These are phyloP conservation scores for Herpetomonas samuelpessoai DNA, from an alignment of 208 protist species.

Conservation along the genomic window DNA sequence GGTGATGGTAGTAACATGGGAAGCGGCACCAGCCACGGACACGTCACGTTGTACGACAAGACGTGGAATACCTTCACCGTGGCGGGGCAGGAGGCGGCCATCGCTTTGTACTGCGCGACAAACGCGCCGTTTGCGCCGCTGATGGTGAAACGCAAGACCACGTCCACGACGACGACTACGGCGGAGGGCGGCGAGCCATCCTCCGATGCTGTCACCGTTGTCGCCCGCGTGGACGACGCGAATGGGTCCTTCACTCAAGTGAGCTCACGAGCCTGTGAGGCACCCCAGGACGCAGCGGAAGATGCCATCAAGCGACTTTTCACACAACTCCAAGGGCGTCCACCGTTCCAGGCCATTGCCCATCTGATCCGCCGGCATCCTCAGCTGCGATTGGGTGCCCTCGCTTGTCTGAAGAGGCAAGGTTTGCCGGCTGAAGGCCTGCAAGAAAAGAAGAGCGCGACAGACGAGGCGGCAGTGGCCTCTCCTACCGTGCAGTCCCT, in stretches of 20 bases:
- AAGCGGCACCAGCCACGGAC: not conserved
- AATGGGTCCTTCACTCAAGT: conserved; percentile 4
- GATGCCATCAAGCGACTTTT: conserved; percentile 6
- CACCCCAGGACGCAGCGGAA: not conserved
- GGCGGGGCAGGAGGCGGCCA: conserved; percentile 10
- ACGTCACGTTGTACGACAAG: not conserved
- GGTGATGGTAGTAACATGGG: too few species aligned
- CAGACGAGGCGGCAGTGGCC: too few species aligned
- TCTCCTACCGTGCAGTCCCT: too few species aligned
- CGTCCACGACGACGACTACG: not conserved
- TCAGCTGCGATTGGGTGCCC: not conserved
- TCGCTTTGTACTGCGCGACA: conserved; percentile 9
- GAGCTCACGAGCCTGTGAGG: not conserved
- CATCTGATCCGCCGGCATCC: not conserved
- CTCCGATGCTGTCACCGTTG: conserved; percentile 14
- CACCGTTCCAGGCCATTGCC: conserved; percentile 6
- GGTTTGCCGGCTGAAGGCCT: too few species aligned
- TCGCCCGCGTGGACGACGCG: conserved; percentile 23
- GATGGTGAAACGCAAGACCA: not conserved
- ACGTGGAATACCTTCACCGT: not conserved
- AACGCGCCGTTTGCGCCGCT: conserved; percentile 7
- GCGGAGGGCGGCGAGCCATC: conserved; percentile 24
- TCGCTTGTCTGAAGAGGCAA: too few species aligned
- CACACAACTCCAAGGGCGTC: conserved; percentile 3
- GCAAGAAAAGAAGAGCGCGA: too few species aligned